Evolutionary conservation across 176 grass and related monocot species (phyloP), one percentile per base, ranked within the genome.

Genomic region (Cenchrus purpureus): DNA sequence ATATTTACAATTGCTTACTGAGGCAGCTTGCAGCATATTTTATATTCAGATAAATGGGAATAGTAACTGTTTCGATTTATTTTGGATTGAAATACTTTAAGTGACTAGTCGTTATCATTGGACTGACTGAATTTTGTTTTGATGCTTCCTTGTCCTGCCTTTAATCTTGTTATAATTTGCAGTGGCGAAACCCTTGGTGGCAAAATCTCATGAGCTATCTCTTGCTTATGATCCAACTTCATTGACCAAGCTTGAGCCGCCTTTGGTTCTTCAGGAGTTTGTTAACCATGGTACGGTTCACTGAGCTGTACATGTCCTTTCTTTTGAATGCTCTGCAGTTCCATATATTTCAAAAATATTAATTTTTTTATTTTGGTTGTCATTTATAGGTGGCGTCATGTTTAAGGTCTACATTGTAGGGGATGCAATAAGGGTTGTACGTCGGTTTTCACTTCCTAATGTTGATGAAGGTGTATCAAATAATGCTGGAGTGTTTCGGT

Each of bases 381-480:
- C 84, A 54, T 76, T 53, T 80, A 61, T 84, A 99, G 97, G 94
- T 22, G 97, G 97, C 7, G 91, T 99, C 55, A 81, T 99, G 73
- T 99, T 99, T 87, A 99, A 99, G 82, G 89, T 99, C 50, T 99
- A 96, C 67, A 96, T 96, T 91, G 88, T 99, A n/a, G 97, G 97
- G 34, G 97, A 99, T 56, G 77, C 93, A 25, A 89, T 99, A 84
- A 94, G 86, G 68, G 94, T 96, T 52, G 91, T 96, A 16, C 86
- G 97, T 37, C 85, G 97, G n/a, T 94, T 96, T 76, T 98, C 97
- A 44, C 90, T 99, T 82, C 94, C 97, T 76, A 93, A 99, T 79
- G 89, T 94, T 82, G 87, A 91, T 46, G 83, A 86, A 74, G 71
- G 87, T 51, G 88, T 91, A 57, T 80, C 78, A 37, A 95, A 86